Percentiles rank a stretch among this genome's conserved stretches.
Evolutionary conservation across 2,329 filamentous ascomycete species (phyloP).

Genomic region (Cladophialophora immunda): DNA sequence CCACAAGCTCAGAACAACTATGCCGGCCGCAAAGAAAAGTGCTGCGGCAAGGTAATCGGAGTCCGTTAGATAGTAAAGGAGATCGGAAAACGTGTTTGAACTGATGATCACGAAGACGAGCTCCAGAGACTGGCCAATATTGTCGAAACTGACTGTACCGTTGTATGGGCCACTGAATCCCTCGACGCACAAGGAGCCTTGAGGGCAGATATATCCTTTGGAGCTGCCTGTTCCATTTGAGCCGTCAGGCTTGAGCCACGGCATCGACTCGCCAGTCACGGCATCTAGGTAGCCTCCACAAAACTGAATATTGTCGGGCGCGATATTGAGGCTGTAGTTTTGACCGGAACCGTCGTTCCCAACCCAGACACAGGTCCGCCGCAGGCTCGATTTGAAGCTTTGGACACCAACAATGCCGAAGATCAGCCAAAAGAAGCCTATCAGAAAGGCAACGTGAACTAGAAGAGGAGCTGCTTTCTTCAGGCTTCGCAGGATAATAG

Average conservation of each 20-base stretch:
- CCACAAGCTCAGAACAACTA: conserved; percentile 95
- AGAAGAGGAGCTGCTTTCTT: conserved; percentile 94
- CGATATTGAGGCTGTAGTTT: conserved; percentile 54
- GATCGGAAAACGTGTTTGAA: conserved; percentile 92
- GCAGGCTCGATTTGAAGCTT: conserved; percentile 87
- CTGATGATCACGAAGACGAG: conserved; percentile 98
- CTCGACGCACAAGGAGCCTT: conserved; percentile 83
- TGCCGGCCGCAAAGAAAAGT: conserved; percentile 74
- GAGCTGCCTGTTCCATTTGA: conserved; percentile 60
- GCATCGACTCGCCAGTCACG: conserved; percentile 63
- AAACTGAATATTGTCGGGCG: conserved; percentile 73
- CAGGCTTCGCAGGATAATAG: conserved; percentile 92
- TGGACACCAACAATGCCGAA: conserved; percentile 98
- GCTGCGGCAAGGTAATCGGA: conserved; percentile 90
- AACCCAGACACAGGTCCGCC: conserved; percentile 80
- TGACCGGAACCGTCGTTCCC: conserved; percentile 60
- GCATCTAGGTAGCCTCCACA: conserved; percentile 83
- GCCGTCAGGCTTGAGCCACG: conserved; percentile 73
- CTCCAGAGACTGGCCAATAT: conserved; percentile 89
- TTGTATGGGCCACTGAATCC: conserved; percentile 76
- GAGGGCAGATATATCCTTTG: conserved; percentile 90
- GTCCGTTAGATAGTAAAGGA: conserved; percentile 92
- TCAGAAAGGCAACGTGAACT: conserved; percentile 90
- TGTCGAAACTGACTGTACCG: conserved; percentile 91
- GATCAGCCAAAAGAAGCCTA: conserved; percentile 96